Evolutionary conservation across 75 land plant genomes (phyloP), one percentile per base, ranked within the genome.

Genomic region (Isoetes taiwanensis): DNA sequence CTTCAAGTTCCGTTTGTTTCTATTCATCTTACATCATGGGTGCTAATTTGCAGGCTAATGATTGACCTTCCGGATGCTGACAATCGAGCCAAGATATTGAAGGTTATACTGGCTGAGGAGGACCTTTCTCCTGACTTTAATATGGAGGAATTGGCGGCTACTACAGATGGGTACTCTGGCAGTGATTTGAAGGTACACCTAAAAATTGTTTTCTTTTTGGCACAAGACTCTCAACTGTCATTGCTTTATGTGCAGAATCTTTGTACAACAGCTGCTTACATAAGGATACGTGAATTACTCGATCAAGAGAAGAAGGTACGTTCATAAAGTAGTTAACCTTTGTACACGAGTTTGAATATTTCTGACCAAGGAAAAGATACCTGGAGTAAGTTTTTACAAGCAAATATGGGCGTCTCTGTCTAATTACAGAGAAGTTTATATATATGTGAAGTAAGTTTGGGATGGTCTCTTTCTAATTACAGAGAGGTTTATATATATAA

Each of bases 181-280:
- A 75, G 77, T 32, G 77, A 75, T 62, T 46, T 75, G 64, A 75
- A 75, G 74, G 77, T 72, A 32, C 28, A 28, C 14, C 11, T 14
- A 10, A 55, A 33, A 55, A 31, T 28, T 11, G 11, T 55, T 30
- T 19, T 28, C 28, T 11, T 19, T 30, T 10, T 35, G 16, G 57
- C 46, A 55, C 11, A 34, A 25, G 30, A 33, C 46, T 33, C 11
- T 25, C 0, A 12, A 12, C 2, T 11, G 8, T 11, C 5, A 1
- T 25, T 25, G 20, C 50, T 32, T 5, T 14, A 9, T 40, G 23
- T 64, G 41, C 66, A 75, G 77, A 75, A 66, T 41, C 48, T 75
- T 20, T 75, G 77, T 55, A 72, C 76, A 16, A 75, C 76, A 33
- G 77, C 77, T 32, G 77, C 77, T 11, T 75, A 75, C 58, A 58